phyloP scores from a whole-genome alignment of 2,329 filamentous ascomycete species.

The Ophiostoma pallidulum region DNA sequence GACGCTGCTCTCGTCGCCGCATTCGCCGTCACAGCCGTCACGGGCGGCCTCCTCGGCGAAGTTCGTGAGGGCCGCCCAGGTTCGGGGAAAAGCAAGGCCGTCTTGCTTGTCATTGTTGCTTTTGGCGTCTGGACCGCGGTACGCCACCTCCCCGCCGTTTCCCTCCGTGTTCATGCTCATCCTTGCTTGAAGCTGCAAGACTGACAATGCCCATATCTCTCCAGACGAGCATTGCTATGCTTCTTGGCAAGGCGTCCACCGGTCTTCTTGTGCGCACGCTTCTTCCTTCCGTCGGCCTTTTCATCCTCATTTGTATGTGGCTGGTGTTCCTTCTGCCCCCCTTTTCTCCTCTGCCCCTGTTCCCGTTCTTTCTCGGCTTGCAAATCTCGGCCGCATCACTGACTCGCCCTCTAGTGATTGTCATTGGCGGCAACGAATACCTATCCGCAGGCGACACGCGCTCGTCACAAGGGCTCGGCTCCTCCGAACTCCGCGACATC shows the following conservation, averaged over 20 bases:
- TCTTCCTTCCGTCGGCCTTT: constrained; percentile 41
- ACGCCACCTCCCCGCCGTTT: background rate
- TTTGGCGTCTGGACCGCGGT: constrained; percentile 47
- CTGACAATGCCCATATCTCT: constrained; percentile 14
- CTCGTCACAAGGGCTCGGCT: constrained; percentile 27
- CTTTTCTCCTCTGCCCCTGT: too few species aligned
- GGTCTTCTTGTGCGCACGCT: constrained; percentile 37
- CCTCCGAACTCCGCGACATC: constrained; percentile 28
- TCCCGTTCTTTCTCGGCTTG: background rate
- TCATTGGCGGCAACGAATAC: constrained; percentile 30
- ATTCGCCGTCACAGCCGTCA: constrained; percentile 33
- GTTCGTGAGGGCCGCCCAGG: constrained; percentile 21
- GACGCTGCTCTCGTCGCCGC: constrained; percentile 37
- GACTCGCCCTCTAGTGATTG: constrained; percentile 22
- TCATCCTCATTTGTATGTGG: constrained; percentile 38
- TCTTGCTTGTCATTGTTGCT: constrained; percentile 33
- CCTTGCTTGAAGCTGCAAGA: background rate
- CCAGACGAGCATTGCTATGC: constrained; percentile 43
- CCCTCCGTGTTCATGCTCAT: too few species aligned
- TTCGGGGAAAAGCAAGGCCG: constrained; percentile 29
- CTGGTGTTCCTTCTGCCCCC: background rate
- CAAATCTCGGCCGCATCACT: too few species aligned
- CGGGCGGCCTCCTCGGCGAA: constrained; percentile 27
- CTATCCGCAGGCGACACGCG: constrained; percentile 24
- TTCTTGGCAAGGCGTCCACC: constrained; percentile 36